phyloP scores from a whole-genome alignment of 129 eudicot genomes.

The Pseudognaphalium luteoalbum region DNA sequence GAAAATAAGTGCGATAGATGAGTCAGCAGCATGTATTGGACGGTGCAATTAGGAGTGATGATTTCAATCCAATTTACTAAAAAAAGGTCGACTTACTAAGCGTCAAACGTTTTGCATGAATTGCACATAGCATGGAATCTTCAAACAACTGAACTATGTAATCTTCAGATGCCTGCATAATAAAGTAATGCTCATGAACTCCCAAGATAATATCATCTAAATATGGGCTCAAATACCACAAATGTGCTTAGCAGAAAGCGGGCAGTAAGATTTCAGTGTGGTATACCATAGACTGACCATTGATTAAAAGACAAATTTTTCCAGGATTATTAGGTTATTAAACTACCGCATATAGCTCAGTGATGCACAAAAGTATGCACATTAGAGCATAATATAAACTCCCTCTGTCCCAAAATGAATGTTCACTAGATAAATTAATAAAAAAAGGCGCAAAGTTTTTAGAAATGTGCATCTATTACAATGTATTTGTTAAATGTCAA shows the following conservation, averaged over 20 bases:
- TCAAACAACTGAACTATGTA: slow-evolving; percentile 63
- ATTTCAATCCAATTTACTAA: background rate
- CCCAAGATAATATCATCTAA: background rate
- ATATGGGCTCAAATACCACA: background rate
- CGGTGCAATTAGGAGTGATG: background rate
- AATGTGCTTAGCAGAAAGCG: background rate
- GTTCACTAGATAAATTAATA: too few relatives aligned
- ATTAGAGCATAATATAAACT: too few relatives aligned
- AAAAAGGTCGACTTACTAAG: slow-evolving; percentile 43
- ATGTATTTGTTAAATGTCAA: too few relatives aligned
- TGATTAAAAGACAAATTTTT: background rate
- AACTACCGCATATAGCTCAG: background rate
- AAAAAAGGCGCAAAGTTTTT: too few relatives aligned
- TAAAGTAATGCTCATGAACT: background rate
- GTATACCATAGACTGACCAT: background rate
- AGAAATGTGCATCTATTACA: too few relatives aligned
- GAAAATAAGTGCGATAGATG: background rate
- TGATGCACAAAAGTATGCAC: background rate
- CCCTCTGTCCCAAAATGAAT: too few relatives aligned
- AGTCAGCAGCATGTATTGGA: too few relatives aligned
- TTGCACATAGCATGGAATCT: slow-evolving; percentile 82
- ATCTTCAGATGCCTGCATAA: slow-evolving; percentile 83
- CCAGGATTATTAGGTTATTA: background rate
- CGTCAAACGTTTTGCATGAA: slow-evolving; percentile 88
- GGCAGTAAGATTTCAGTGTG: background rate